Evolutionary conservation across 164 flowering plant species (phyloP), one percentile per base, ranked within the genome.

Genomic region (Piper longum): DNA sequence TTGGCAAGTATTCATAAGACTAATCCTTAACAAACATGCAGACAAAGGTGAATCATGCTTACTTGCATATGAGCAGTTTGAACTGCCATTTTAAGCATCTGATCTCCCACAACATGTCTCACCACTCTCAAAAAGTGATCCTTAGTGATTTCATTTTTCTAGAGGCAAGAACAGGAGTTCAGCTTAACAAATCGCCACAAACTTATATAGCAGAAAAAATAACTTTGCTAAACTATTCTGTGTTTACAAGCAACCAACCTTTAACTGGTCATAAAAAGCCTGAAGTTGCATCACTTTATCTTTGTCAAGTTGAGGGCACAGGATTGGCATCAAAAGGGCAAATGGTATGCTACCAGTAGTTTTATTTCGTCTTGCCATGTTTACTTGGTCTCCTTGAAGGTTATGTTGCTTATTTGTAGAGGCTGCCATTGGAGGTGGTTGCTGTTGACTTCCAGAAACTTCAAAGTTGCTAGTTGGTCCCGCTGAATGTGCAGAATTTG

Each of bases 61-160:
- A 82, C 96, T 86, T 82, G 84, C 44, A 74, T 60, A 51, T 85
- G 89, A 64, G 90, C 51, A 71, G 78, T 77, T 41, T 57, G 54
- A 26, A 85, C 83, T 54, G 96, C 97, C 77, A 79, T 58, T 78
- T 78, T 87, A 19, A 93, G 90, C 92, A 87, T 84, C 74, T 87
- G 89, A 65, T 88, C 97, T 48, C 99, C 97, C 19, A 90, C 96
- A 69, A 90, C 77, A 69, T 70, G 75, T 72, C 82, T 80, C 82
- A 90, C 84, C 58, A 71, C 87, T 70, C 91, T 75, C 52, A 88
- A 81, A 74, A 93, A 93, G 51, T 68, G 83, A 6, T 87, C 96
- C 75, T 87, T 88, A 60, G 78, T 62, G 40, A 93, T 83, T 69
- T 93, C 95, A 77, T 85, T 84, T 78, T 67, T 80, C 99, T 93